Base-by-base conservation (phyloP, 2,329 filamentous ascomycete species). In the Talaromyces albobiverticillius region DNA sequence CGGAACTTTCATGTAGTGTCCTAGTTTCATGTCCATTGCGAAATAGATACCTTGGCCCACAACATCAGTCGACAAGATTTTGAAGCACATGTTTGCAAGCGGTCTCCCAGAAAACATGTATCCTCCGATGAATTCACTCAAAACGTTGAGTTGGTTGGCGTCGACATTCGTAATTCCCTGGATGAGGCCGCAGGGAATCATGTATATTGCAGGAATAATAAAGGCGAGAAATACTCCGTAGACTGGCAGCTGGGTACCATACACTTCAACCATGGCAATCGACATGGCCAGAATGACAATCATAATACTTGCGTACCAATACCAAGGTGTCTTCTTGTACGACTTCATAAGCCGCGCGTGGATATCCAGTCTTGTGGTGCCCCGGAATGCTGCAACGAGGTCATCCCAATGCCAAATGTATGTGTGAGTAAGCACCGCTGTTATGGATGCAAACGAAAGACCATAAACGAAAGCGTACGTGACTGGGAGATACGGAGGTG, bases 401-500 rank as follows among this genome's bases (percentile, higher is more conserved):
- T 70, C 67, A 1, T 59, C 57, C 10, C 59, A 45, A 26, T 71
- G 65, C 61, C 61, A 69, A 13, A 70, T 43, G 2, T 56, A 62
- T 13, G 66, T 63, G 42, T 70, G 68, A 1, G 62, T 60, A 11
- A 69, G 60, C 0, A 68, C 80, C 9, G 83, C 78, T 1, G 82
- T 77, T 29, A 87, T 80, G 8, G 83, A 80, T 5, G 85, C 85
- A 61, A 87, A 87, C 0, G 81, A 82, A 9, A 87, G 70, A 1
- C 83, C 84, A 59, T 88, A 76, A 13, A 64, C 64, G 46, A 76
- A 64, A 5, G 69, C 69, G 51, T 74, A 87, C 54, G 85, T 84
- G 0, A 83, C 76, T 0, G 81, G 76, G 11, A 87, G 71, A 61
- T 80, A 87, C 0, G 86, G 73, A 2, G 84, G 84, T 10, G 84